Evolutionary conservation across 225 moss, liverwort and hornwort species (phyloP), one percentile per base, ranked within the genome.

Genomic region (Polytrichum formosum): DNA sequence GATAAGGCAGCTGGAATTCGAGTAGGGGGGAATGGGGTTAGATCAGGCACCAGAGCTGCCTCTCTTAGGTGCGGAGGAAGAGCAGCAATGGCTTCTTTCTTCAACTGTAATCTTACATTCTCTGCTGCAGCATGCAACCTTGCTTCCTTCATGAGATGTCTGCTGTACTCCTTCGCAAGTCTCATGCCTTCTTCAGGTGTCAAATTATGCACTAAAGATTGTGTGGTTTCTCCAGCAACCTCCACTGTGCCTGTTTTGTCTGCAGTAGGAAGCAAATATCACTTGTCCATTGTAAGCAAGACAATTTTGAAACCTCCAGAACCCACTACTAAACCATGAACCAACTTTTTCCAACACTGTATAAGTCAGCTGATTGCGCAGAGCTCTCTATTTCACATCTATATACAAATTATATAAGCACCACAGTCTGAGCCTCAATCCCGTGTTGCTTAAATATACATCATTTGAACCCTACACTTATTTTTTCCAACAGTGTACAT

Each of bases 1-100:
- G 92, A 88, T 22, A 97, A 82, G 28, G 97, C 86, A 67, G 94
- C 97, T 5, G 97, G 92, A 54, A 97, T 92, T 81, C 97, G 82
- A 73, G 72, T 86, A 35, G 79, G 89, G 26, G 97, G 97, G 33
- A 97, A 97, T 28, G 94, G 88, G 31, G 97, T 92, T 17, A 97
- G 80, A 81, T 97, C 97, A 54, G 97, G 97, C 61, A 94, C 72
- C 80, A 88, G 55, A 21, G 94, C 97, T 53, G 92, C 89, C 68
- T 92, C 91, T 80, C 86, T 84, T 16, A 94, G 80, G 61, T 94
- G 91, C 6, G 77, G 77, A 77, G 96, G 94, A 84, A 97, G 82
- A 59, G 94, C 94, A 37, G 87, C 91, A 73, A 97, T 81, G 8
- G 96, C 96, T 6, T 90, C 92, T 73, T 88, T 87, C 73, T 94